Evolutionary conservation across 305 asterid species (phyloP).

Genomic region (Fraxinus dipetala): DNA sequence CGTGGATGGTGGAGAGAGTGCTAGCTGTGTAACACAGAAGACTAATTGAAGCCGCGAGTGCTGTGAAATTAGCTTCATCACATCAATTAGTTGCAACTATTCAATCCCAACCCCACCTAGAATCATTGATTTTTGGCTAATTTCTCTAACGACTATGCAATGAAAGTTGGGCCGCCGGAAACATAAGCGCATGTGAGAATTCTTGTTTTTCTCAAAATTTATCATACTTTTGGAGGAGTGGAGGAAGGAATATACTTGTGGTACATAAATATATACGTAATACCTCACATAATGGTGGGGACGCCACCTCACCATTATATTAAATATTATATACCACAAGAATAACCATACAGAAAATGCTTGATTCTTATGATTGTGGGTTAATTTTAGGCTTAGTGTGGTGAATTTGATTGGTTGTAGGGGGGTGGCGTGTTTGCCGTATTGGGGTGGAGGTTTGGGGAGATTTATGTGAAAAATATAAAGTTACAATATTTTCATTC

Average conservation of each 20-base stretch:
- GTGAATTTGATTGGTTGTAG: background rate
- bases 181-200: conserved; percentile 47
- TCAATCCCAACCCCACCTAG: conserved; percentile 23
- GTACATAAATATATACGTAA: too few relatives aligned
- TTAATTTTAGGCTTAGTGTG: conserved; percentile 23
- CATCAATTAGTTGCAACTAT: conserved; percentile 48
- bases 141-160: conserved; percentile 58
- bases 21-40: conserved; percentile 64
- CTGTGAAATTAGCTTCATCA: conserved; percentile 55
- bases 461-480: background rate
- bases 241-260: background rate
- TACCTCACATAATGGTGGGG: too few relatives aligned
- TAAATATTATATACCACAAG: too few relatives aligned
- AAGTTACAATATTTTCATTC: background rate
- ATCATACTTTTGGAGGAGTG: conserved; percentile 16
- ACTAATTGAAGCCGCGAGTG: conserved; percentile 51
- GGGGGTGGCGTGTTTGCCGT: background rate
- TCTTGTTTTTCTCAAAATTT: conserved; percentile 25
- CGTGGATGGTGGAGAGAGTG: conserved; percentile 42
- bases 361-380: background rate
- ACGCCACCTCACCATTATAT: too few relatives aligned
- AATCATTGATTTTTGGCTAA: conserved; percentile 52
- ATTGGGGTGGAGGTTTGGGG: background rate
- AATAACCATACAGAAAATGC: background rate
- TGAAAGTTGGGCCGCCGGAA: conserved; percentile 64